Base-by-base conservation (phyloP, 1,284 basidiomycete genomes). In the Ustilago cynodontis region DNA sequence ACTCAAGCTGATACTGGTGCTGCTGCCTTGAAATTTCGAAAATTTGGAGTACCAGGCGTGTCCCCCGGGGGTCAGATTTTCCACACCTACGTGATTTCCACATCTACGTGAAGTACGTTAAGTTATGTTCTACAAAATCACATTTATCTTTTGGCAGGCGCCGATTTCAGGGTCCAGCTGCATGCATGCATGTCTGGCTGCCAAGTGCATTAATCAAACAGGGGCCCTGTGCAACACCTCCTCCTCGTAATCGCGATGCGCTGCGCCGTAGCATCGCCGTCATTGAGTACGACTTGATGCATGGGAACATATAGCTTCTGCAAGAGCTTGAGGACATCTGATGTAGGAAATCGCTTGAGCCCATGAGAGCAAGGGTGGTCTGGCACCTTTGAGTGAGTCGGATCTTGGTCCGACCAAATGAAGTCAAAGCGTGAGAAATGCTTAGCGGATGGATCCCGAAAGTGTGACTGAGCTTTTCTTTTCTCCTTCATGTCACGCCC, bases 101-200 rank as follows among this genome's bases (percentile, higher is more conserved):
- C n/a, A n/a, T n/a, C n/a, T n/a, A n/a, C n/a, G n/a, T n/a, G n/a
- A n/a, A n/a, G n/a, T n/a, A n/a, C n/a, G n/a, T n/a, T n/a, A n/a
- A n/a, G n/a, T n/a, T n/a, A n/a, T n/a, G n/a, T n/a, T 53, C n/a
- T 18, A 14, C 7, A 41, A 55, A 55, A 53, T 53, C 51, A 53
- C 51, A 35, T 35, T 24, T 35, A n/a, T 9, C 16, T 50, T 50
- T n/a, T 18, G 14, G 18, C 39, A 16, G 24, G 16, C 35, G 35
- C 35, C 35, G 43, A 45, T 20, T 47, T 57, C 55, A 57, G 55
- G 55, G 55, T 57, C 55, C 55, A 57, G 55, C 55, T 57, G 55
- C 55, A 57, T 2, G 24, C 29, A 5, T 29, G 43, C 55, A 6
- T 5, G 11, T 33, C 5, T 33, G 11, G 6, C 31, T 29, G 41